Conservation (phyloP, 2,329 filamentous ascomycete species). For the Ophiostoma angusticollis region DNA sequence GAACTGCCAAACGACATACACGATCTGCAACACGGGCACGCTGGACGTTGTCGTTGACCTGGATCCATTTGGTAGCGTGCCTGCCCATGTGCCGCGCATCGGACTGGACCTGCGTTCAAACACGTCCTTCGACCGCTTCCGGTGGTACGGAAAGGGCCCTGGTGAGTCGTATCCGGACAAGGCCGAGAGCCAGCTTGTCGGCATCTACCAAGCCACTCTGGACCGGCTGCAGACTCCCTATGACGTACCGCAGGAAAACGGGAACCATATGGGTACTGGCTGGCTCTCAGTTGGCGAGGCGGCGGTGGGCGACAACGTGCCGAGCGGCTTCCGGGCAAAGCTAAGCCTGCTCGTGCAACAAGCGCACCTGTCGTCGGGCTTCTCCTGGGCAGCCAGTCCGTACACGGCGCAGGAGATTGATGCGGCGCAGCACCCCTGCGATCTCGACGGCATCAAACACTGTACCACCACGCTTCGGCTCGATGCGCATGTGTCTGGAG, state of each 20-base stretch:
- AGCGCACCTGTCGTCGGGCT: slow-evolving; percentile 16
- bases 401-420: slow-evolving; percentile 41
- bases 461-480: slow-evolving; percentile 31
- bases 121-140: slow-evolving; percentile 30
- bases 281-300: slow-evolving; percentile 30
- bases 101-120: slow-evolving; percentile 45
- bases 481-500: slow-evolving; percentile 34
- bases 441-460: slow-evolving; percentile 38
- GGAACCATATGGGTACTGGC: slow-evolving; percentile 47
- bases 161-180: slow-evolving; percentile 55
- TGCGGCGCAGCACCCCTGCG: slow-evolving; percentile 48
- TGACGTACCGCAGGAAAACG: slow-evolving; percentile 56
- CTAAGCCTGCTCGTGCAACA: neutral
- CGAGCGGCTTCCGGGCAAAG: neutral
- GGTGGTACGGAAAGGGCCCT: slow-evolving; percentile 51
- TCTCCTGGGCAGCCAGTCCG: slow-evolving; percentile 44
- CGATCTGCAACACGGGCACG: slow-evolving; percentile 29
- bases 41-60: slow-evolving; percentile 33
- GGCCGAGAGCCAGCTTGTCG: slow-evolving; percentile 38
- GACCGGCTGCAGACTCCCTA: slow-evolving; percentile 43
- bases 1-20: slow-evolving; percentile 22
- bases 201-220: slow-evolving; percentile 31
- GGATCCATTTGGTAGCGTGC: slow-evolving; percentile 34
- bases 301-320: no score
- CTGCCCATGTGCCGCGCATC: slow-evolving; percentile 45